Conservation (phyloP, 2,329 filamentous ascomycete genomes). For the Stachybotrys chlorohalonatus region DNA sequence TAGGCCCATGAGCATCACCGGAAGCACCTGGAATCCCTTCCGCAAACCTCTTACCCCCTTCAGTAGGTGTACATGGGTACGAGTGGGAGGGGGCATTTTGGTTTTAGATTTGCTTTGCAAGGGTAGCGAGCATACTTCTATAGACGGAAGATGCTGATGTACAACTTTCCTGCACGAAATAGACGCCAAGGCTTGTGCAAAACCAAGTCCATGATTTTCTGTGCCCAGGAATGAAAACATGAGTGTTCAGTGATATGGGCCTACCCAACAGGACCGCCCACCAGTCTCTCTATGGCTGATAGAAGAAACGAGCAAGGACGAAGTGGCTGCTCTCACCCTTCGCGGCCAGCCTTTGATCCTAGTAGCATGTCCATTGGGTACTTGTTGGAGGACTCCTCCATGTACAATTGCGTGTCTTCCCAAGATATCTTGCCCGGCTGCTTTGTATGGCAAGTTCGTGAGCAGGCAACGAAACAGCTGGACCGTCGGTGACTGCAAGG, state of each 20-base stretch:
- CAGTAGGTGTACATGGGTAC: conserved; percentile 25
- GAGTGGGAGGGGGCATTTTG: neutral
- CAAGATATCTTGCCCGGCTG: no score
- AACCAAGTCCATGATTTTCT: neutral
- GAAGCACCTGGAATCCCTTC: conserved; percentile 72
- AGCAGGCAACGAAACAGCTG: no score
- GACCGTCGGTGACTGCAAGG: no score
- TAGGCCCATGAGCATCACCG: conserved; percentile 89
- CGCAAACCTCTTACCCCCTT: conserved; percentile 74
- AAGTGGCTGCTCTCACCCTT: no score
- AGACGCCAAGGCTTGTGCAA: neutral
- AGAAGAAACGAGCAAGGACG: no score
- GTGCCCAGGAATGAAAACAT: neutral
- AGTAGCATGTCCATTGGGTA: no score
- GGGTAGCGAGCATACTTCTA: neutral
- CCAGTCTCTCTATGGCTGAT: no score
- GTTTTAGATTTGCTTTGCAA: neutral
- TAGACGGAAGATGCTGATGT: neutral
- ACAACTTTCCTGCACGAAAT: neutral
- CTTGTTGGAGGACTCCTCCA: no score
- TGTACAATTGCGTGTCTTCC: no score
- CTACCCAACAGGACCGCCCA: no score
- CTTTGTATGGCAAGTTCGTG: no score
- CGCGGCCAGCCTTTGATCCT: no score
- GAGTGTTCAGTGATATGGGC: neutral